Conservation (phyloP, 345 rosid genomes). For the Physaria fendleri region DNA sequence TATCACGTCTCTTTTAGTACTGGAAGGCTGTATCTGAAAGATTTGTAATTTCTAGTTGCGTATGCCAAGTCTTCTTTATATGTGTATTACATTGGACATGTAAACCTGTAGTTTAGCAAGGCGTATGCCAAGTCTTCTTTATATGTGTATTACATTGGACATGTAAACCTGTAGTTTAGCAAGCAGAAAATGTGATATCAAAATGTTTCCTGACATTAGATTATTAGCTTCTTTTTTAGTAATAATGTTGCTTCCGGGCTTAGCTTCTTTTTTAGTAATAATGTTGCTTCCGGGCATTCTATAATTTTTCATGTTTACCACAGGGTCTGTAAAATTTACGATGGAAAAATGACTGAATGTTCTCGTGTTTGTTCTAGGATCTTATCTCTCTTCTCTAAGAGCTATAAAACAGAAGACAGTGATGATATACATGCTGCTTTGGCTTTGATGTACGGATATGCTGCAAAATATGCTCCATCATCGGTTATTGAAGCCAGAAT, state of each 20-base stretch:
- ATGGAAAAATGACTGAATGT: slow-evolving; percentile 21
- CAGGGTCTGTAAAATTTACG: neutral
- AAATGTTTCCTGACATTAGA: neutral
- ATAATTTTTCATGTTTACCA: neutral
- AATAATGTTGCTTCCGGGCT: neutral
- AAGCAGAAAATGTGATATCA: neutral
- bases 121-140: neutral
- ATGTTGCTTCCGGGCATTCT: neutral
- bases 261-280: slow-evolving; percentile 4
- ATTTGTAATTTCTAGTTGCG: neutral
- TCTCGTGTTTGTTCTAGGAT: slow-evolving; percentile 48
- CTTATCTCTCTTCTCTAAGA: slow-evolving; percentile 71
- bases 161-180: neutral
- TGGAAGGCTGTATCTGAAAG: slow-evolving; percentile 1
- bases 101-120: neutral
- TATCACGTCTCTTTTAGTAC: neutral
- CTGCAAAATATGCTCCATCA: slow-evolving; percentile 97
- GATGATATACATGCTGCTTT: slow-evolving; percentile 99
- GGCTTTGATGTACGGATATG: slow-evolving; percentile 99
- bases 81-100: neutral
- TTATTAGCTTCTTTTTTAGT: slow-evolving; percentile 7
- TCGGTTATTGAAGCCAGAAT: slow-evolving; percentile 96
- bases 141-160: neutral
- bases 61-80: slow-evolving; percentile 1
- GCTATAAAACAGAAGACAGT: slow-evolving; percentile 69